Percentiles rank a stretch among this genome's conserved stretches.
phyloP scores from a whole-genome alignment of 345 rosid genomes.

The Syzygium aromaticum region DNA sequence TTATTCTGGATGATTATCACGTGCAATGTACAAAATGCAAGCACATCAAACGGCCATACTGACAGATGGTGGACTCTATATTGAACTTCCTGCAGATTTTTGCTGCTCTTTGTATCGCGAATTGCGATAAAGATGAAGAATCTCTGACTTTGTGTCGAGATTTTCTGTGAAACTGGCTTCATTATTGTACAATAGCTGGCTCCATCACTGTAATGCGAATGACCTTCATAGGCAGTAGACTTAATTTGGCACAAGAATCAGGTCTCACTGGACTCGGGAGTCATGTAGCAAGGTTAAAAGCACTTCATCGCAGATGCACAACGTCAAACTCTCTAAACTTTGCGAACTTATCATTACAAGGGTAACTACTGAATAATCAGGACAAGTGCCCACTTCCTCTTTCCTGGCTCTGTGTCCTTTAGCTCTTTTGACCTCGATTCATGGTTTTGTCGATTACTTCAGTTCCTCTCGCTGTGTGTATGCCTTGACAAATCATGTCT shows the following conservation, averaged over 20 bases:
- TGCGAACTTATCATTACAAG: neutral
- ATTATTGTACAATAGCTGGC: neutral
- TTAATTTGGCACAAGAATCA: neutral
- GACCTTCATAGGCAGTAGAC: neutral
- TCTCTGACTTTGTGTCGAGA: neutral
- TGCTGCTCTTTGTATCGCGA: neutral
- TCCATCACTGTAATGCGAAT: neutral
- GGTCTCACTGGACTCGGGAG: neutral
- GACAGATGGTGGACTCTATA: neutral
- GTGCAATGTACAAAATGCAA: neutral
- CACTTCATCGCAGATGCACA: neutral
- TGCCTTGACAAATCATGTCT: neutral
- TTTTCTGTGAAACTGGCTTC: neutral
- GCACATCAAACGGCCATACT: neutral
- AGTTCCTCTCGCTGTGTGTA: neutral
- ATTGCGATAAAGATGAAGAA: neutral
- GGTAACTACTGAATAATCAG: neutral
- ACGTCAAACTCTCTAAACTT: neutral
- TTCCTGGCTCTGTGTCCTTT: neutral
- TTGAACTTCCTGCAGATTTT: neutral
- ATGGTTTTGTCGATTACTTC: neutral
- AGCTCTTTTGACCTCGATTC: neutral
- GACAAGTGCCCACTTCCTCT: neutral
- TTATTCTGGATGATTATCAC: neutral
- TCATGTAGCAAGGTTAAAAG: neutral